Conservation (phyloP, 352 stramenopile genomes). For the Phytophthora syringae region DNA sequence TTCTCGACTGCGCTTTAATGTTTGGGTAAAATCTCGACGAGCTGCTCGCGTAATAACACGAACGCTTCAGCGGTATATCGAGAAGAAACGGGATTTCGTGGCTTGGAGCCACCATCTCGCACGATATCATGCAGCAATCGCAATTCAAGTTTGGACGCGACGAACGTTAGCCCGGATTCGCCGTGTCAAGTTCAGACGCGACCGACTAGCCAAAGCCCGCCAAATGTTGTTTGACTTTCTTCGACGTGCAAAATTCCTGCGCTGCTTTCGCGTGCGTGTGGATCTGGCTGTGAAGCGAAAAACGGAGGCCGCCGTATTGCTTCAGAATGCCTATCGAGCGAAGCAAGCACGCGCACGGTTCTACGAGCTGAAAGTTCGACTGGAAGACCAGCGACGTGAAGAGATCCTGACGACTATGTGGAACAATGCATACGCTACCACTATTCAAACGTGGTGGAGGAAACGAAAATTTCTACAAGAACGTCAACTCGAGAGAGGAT, state of each 20-base stretch:
- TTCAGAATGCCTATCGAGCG: constrained; percentile 70
- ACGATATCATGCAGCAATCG: constrained; percentile 60
- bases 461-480: constrained; percentile 14
- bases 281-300: constrained; percentile 32
- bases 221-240: constrained; percentile 57
- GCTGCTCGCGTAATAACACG: constrained; percentile 50
- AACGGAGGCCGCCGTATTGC: constrained; percentile 39
- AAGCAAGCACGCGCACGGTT: constrained; percentile 62
- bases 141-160: constrained; percentile 64
- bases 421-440: constrained; percentile 74
- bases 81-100: constrained; percentile 39
- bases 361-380: constrained; percentile 62
- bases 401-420: constrained; percentile 68
- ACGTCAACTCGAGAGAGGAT: neutral
- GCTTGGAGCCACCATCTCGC: constrained; percentile 52
- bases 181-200: constrained; percentile 5
- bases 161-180: constrained; percentile 36
- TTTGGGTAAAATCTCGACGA: constrained; percentile 35
- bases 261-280: constrained; percentile 47
- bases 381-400: constrained; percentile 64
- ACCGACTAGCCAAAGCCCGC: constrained; percentile 24
- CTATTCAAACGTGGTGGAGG: constrained; percentile 68
- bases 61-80: constrained; percentile 42
- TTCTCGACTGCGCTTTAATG: constrained; percentile 41
- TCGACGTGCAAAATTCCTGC: constrained; percentile 44